Base-by-base conservation (phyloP, 2,329 filamentous ascomycete genomes). In the Neocucurbitaria cava region DNA sequence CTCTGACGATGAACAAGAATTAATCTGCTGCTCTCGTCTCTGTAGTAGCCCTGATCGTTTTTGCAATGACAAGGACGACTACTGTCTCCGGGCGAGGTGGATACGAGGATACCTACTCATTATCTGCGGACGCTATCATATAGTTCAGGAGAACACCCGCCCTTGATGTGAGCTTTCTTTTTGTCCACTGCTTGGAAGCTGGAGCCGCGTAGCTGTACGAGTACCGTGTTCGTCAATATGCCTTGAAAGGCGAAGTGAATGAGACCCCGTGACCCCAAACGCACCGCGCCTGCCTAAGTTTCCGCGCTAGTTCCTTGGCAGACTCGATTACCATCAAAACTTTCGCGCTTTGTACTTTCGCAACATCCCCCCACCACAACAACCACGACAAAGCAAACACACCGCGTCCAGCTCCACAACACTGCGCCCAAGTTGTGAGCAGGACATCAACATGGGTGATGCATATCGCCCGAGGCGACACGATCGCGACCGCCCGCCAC, bases 381-480 rank as follows among this genome's bases (percentile, higher is more conserved):
- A 43, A 44, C 47, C 44, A 9, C 26, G 39, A 50, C 43, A 21
- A n/a, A 23, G 17, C 49, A 21, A 36, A 43, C 40, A 52, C 48
- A 49, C 39, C 41, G 17, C 33, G 26, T 26, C 53, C 26, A 42
- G 51, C 17, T 41, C 43, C 40, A 17, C 23, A 43, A 39, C 46
- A n/a, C 46, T 20, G 56, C 55, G 7, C 44, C 46, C 38, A 46
- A 38, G 41, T 46, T 40, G 42, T 36, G 50, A 54, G 49, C 50
- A 44, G 28, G 41, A 46, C 41, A 47, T 13, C 28, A 48, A 24
- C 13, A 70, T 70, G 67, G 64, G 31, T 9, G 68, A 71, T 45
- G 65, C 69, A 3, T 71, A 72, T 56, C 68, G 68, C 46, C 68
- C 64, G 18, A 53, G 54, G 33, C 59, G 46, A 33, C 33, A 36